Evolutionary conservation across 129 eudicot genomes (phyloP), one percentile per base, ranked within the genome.

Genomic region (Dittrichia graveolens): DNA sequence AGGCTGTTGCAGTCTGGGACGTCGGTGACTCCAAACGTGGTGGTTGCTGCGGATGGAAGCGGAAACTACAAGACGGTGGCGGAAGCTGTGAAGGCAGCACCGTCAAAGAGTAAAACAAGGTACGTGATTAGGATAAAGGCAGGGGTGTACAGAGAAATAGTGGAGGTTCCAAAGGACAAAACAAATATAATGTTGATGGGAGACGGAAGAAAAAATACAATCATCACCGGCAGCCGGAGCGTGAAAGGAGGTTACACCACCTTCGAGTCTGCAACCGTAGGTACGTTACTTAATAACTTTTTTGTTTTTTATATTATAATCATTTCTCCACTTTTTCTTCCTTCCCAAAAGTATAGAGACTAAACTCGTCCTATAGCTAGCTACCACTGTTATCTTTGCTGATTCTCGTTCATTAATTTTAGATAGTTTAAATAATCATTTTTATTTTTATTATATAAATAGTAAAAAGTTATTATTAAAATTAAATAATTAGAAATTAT

Each of bases 21-120:
- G n/a, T n/a, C n/a, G 34, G 87, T 85, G 79, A 89, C 79, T 35
- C 86, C 94, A 12, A 69, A 92, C 59, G 92, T 81, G 71, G 96
- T 89, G 53, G 98, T 92, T 80, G 98, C 98, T 47, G 94, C 94
- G 1, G 98, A 92, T 38, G 98, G 98, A 2, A 88, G 89, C 12
- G 98, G 98, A 39, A 44, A 85, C 61, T 77, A 75, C 67, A 82
- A 31, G 77, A 89, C 96, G 64, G 89, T 92, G 59, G 44, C 88
- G 18, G 94, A 46, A 5, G 97, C 97, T 5, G 98, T 92, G 75
- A 91, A 83, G 4, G 94, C 91, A 3, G 98, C 98, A n/a, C 98
- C 98, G 8, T 67, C 69, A 4, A 82, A 71, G 82, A 92, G 96
- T 47, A 81, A 39, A 0, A 64, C 35, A 57, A 83, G 98, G 61